phyloP scores from a whole-genome alignment of 768 basidiomycete genomes.

The Crassisporium funariophilum region DNA sequence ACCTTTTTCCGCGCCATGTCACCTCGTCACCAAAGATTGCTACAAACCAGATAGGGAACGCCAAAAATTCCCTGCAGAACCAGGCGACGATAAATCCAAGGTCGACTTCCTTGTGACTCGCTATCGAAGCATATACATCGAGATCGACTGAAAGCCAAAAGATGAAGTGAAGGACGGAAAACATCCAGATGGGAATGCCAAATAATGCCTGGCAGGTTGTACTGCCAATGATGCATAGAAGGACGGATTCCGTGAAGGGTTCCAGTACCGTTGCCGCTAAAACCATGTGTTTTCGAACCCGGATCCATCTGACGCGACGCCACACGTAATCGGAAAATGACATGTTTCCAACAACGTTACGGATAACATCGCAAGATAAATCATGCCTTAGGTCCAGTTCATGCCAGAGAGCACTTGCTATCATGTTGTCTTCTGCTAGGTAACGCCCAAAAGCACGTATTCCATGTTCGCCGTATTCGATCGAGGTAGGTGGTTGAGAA shows the following conservation, averaged over 20 bases:
- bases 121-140: constrained; percentile 78
- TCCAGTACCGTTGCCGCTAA: constrained; percentile 83
- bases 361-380: constrained; percentile 87
- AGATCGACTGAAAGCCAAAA: constrained; percentile 81
- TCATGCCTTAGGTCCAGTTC: constrained; percentile 87
- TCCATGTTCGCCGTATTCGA: constrained; percentile 45
- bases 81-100: constrained; percentile 77
- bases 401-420: constrained; percentile 90
- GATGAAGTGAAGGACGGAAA: constrained; percentile 59
- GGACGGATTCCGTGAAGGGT: constrained; percentile 88
- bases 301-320: constrained; percentile 94
- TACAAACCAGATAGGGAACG: constrained; percentile 85
- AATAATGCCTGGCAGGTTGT: constrained; percentile 54
- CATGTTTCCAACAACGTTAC: constrained; percentile 90
- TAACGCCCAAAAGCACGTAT: constrained; percentile 83
- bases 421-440: constrained; percentile 98
- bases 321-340: constrained; percentile 80
- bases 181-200: constrained; percentile 54
- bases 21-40: constrained; percentile 85
- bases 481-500: constrained; percentile 17
- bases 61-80: constrained; percentile 75
- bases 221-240: constrained; percentile 67
- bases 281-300: constrained; percentile 95
- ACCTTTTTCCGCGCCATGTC: constrained; percentile 83
- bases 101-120: constrained; percentile 52